Percentiles rank a stretch among this genome's conserved stretches.
Evolutionary conservation across 257 asterid genomes (phyloP).

Genomic region (Forsythia viridissima): DNA sequence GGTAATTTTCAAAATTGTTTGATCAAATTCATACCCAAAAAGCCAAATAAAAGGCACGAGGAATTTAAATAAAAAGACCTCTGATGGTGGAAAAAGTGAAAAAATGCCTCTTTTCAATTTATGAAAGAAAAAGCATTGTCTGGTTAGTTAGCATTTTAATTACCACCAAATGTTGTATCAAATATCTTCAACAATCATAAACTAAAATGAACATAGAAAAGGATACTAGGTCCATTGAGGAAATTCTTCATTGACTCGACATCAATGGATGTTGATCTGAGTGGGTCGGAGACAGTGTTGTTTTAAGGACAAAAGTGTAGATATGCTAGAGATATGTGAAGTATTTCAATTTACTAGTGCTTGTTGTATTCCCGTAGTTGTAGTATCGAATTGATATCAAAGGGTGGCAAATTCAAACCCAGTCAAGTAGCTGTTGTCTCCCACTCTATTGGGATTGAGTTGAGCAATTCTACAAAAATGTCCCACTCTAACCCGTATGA

Average conservation of each 20-base stretch:
- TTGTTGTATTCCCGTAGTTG: neutral
- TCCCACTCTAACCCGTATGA: neutral
- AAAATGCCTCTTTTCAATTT: neutral
- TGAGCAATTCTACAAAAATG: neutral
- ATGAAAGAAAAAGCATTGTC: neutral
- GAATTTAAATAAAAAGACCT: neutral
- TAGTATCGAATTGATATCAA: neutral
- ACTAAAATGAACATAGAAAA: neutral
- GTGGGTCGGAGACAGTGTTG: neutral
- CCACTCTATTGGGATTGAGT: neutral
- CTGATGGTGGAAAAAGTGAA: neutral
- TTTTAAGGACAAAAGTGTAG: neutral
- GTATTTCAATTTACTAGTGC: neutral
- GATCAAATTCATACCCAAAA: constrained; percentile 15
- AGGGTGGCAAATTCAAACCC: neutral
- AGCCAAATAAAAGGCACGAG: neutral
- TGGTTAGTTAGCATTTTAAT: neutral
- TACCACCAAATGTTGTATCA: neutral
- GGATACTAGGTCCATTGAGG: neutral
- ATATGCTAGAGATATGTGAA: neutral
- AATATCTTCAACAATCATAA: neutral
- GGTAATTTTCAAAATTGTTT: neutral
- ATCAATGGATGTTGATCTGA: too few species aligned
- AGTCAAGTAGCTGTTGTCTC: neutral
- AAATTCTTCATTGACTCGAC: neutral